Base-by-base conservation (phyloP, 2,329 filamentous ascomycete genomes). In the Tricladium varicosporioides region DNA sequence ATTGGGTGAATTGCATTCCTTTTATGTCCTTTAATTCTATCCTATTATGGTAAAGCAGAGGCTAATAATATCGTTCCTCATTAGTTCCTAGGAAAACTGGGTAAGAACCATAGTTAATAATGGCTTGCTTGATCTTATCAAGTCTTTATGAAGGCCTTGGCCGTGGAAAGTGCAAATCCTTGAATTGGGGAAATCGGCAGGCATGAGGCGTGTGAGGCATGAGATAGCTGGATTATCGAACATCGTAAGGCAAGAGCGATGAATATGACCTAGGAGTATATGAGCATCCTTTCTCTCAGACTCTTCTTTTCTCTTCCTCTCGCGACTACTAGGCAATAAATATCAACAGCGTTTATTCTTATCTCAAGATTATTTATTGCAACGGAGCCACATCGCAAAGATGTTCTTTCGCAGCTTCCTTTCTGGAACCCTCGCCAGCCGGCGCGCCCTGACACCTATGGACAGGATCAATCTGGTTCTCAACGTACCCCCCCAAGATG, bases 361-460 rank as follows among this genome's bases (percentile, higher is more conserved):
- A 44, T 44, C 53, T 33, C 31, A 55, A 55, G 32, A 50, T 55
- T 55, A 50, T 51, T 49, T 50, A 55, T 55, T 55, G 53, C 46
- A 50, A 51, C 53, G 32, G 32, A 51, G 46, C 53, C 46, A 51
- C 52, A 48, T 54, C 52, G 53, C 46, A 55, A 55, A 55, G 53
- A 55, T 55, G 46, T 55, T 55, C 46, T 55, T 50, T 52, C 43
- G 48, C 36, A 55, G 50, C 53, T 55, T 54, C 51, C 51, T 54
- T 54, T 54, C 51, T 55, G 31, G 53, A 55, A 55, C 53, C 53
- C 53, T 55, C 47, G 53, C 53, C 33, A 50, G 53, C 45, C 45
- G 32, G 53, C 47, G n/a, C n/a, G 53, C 53, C 53, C 53, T 55
- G 53, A 55, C 46, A 55, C 53, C 46, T 50, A 51, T 51, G 44